A percentile compares a stretch with the other conserved stretches of the same genome.
phyloP scores from a whole-genome alignment of 768 basidiomycete genomes.

The Termitomyces sp. region DNA sequence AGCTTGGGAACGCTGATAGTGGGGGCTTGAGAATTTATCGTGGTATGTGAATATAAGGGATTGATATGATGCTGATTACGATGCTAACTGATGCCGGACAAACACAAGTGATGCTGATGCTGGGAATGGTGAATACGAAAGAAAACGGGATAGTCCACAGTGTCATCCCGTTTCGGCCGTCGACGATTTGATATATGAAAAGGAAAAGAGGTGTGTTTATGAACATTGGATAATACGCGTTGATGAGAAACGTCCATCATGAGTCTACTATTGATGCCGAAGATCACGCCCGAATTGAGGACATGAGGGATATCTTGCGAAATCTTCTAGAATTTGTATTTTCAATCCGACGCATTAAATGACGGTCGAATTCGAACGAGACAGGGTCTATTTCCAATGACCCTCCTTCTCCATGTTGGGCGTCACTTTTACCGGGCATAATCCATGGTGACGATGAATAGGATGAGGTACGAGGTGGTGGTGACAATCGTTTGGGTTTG shows the following conservation, averaged over 20 bases:
- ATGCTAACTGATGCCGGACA: conserved; percentile 13
- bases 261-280: not conserved
- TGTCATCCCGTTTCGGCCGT: not conserved
- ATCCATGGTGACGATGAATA: conserved; percentile 34
- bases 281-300: conserved; percentile 10
- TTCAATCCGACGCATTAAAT: conserved; percentile 37
- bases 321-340: conserved; percentile 27
- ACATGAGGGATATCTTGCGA: conserved; percentile 13
- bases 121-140: conserved; percentile 11
- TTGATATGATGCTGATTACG: conserved; percentile 14
- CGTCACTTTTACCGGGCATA: conserved; percentile 26
- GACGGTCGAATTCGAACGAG: conserved; percentile 33
- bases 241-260: not conserved
- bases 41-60: conserved; percentile 7
- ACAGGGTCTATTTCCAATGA: conserved; percentile 29
- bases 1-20: conserved; percentile 12
- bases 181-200: not conserved
- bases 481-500: conserved; percentile 22
- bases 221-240: conserved; percentile 4
- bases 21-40: conserved; percentile 6
- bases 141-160: conserved; percentile 6
- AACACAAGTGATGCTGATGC: conserved; percentile 16
- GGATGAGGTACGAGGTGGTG: conserved; percentile 30
- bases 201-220: not conserved
- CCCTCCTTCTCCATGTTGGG: conserved; percentile 24